A percentile compares a stretch with the other conserved stretches of the same genome.
phyloP scores from a whole-genome alignment of 169 alveolate genomes.

The Plasmodium ovale region DNA sequence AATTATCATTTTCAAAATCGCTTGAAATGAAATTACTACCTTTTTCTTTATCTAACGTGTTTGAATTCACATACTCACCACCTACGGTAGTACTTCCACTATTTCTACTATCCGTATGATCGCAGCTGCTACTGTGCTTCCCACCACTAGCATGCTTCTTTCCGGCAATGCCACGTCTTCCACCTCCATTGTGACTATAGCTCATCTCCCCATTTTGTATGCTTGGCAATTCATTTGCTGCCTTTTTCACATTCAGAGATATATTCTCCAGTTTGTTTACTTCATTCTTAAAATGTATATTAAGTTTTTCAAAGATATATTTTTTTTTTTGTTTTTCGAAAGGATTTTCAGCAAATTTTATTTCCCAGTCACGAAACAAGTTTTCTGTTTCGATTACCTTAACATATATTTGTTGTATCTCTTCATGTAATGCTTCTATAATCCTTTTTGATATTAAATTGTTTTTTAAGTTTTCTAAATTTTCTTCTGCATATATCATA shows the following conservation, averaged over 20 bases:
- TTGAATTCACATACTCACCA: neutral
- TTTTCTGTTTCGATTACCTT: constrained; percentile 71
- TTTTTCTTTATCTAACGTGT: constrained; percentile 8
- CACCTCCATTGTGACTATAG: constrained; percentile 11
- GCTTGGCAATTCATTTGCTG: constrained; percentile 74
- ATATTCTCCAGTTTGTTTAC: constrained; percentile 71
- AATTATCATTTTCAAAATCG: constrained; percentile 41
- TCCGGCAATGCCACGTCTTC: too few species aligned
- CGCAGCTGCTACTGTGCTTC: constrained; percentile 22
- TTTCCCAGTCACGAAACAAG: constrained; percentile 75
- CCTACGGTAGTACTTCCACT: neutral
- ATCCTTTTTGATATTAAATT: constrained; percentile 74
- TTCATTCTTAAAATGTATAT: constrained; percentile 75
- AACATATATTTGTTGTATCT: constrained; percentile 75
- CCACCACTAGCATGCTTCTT: too few species aligned
- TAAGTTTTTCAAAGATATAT: constrained; percentile 71
- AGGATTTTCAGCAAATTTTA: constrained; percentile 67
- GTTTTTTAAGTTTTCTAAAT: constrained; percentile 75
- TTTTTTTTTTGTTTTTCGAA: constrained; percentile 72
- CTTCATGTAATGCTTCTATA: constrained; percentile 76
- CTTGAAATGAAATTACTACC: constrained; percentile 25
- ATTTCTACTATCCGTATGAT: neutral
- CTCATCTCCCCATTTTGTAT: constrained; percentile 72
- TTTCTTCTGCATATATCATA: constrained; percentile 76
- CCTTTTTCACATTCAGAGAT: constrained; percentile 70